Percentiles rank a stretch among this genome's conserved stretches.
phyloP scores from a whole-genome alignment of 2,329 filamentous ascomycete genomes.

The Aureobasidium sp. region DNA sequence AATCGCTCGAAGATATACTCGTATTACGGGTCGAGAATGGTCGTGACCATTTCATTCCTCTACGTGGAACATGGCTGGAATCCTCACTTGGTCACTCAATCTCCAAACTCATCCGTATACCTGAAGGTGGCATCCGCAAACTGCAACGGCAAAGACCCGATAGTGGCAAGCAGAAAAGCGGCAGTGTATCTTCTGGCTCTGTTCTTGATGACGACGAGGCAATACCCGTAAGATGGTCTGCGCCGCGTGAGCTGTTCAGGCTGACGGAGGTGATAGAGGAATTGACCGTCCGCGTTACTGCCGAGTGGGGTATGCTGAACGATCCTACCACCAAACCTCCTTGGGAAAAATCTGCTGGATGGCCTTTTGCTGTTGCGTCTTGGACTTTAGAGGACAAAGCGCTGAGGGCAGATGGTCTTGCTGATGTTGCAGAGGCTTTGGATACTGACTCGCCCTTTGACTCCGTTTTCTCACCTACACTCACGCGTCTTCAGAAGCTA shows the following conservation, averaged over 20 bases:
- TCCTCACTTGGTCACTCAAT: constrained; percentile 78
- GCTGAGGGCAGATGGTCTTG: constrained; percentile 37
- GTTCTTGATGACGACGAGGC: not conserved
- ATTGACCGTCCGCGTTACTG: constrained; percentile 49
- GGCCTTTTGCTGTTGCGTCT: constrained; percentile 51
- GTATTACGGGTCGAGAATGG: constrained; percentile 77
- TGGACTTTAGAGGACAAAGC: constrained; percentile 36
- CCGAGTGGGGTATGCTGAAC: constrained; percentile 53
- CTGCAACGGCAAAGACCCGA: constrained; percentile 49
- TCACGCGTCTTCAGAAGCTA: constrained; percentile 57
- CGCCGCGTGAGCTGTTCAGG: constrained; percentile 80
- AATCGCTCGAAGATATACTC: constrained; percentile 72
- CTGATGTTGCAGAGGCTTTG: constrained; percentile 53
- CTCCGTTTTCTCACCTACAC: constrained; percentile 54
- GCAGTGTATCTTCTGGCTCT: constrained; percentile 3
- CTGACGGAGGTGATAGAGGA: constrained; percentile 73
- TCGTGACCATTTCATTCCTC: constrained; percentile 82
- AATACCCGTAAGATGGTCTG: constrained; percentile 60
- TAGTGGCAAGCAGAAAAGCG: constrained; percentile 18
- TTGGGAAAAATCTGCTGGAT: constrained; percentile 48
- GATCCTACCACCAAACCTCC: constrained; percentile 34
- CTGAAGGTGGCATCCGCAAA: constrained; percentile 68
- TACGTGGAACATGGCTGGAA: constrained; percentile 69
- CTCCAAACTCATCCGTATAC: constrained; percentile 79
- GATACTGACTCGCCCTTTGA: constrained; percentile 60